Conservation (phyloP, 129 eudicot genomes). For the Tanacetum coccineum region DNA sequence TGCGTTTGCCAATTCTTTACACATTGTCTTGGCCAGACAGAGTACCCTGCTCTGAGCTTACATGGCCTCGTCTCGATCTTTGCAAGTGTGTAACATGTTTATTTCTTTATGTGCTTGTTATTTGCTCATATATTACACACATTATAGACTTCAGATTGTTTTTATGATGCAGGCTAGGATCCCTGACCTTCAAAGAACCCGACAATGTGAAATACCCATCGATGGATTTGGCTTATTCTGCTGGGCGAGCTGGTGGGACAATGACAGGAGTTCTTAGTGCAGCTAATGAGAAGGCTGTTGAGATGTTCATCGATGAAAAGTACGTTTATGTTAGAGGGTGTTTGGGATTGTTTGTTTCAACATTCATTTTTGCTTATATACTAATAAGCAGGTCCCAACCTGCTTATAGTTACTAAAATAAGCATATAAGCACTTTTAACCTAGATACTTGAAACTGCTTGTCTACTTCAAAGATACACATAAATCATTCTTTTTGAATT, state of each 20-base stretch:
- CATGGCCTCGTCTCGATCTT: slow-evolving; percentile 99
- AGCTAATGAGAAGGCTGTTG: slow-evolving; percentile 97
- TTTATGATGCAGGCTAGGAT: slow-evolving; percentile 61
- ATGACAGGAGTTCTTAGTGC: slow-evolving; percentile 99
- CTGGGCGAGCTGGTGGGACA: slow-evolving; percentile 97
- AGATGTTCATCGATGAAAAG: slow-evolving; percentile 90
- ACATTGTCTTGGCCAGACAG: slow-evolving; percentile 97
- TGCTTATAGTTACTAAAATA: no score
- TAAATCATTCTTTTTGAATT: no score
- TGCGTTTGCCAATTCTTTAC: slow-evolving; percentile 96
- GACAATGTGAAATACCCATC: slow-evolving; percentile 96
- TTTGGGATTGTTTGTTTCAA: background rate
- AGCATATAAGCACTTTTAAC: no score
- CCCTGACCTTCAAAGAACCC: slow-evolving; percentile 82
- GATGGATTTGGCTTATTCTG: slow-evolving; percentile 87
- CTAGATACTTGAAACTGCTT: background rate
- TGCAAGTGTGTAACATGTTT: slow-evolving; percentile 65
- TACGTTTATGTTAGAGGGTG: slow-evolving; percentile 28
- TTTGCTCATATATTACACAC: no score
- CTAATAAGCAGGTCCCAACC: no score
- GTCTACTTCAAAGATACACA: no score
- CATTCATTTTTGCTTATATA: no score
- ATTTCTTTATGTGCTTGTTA: background rate
- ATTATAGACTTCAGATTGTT: background rate
- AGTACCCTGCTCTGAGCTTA: slow-evolving; percentile 85